These are phyloP conservation scores for Diaporthe sp. DNA, from an alignment of 2,329 filamentous ascomycete species.

Conservation along the genomic window DNA sequence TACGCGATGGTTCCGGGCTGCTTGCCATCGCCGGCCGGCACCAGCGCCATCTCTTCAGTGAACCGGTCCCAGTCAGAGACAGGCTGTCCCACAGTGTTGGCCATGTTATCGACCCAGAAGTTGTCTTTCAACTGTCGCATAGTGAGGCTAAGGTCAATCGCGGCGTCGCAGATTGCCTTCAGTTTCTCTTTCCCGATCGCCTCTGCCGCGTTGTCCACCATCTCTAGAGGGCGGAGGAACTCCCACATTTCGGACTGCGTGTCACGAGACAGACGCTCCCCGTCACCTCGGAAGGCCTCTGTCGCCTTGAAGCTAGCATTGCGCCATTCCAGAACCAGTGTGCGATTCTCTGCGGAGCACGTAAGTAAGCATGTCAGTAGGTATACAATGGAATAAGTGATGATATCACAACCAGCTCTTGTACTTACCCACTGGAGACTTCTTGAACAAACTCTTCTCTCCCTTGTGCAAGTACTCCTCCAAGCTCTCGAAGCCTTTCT, in stretches of 20 bases:
- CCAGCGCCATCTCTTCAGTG: background rate
- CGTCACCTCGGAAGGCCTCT: background rate
- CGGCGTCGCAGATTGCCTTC: constrained; percentile 39
- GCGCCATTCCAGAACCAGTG: background rate
- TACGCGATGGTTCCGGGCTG: background rate
- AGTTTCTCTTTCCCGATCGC: background rate
- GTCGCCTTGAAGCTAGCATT: constrained; percentile 3
- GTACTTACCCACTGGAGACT: background rate
- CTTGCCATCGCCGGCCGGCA: fast-evolving
- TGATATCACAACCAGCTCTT: background rate
- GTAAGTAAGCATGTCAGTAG: background rate
- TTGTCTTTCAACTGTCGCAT: constrained; percentile 27
- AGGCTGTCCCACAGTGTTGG: fast-evolving
- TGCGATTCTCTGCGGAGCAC: background rate
- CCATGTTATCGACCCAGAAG: constrained; percentile 32
- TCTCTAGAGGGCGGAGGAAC: background rate
- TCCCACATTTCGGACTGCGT: background rate
- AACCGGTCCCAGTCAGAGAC: background rate
- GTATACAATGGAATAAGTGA: no score
- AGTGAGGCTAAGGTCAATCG: constrained; percentile 38
- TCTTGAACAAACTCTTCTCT: background rate
- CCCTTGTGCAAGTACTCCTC: background rate
- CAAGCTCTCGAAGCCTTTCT: background rate
- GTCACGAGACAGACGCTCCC: background rate
- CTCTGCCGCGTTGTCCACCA: background rate